Conservation (phyloP, 1,139 yeast genomes). For the Komagataea norvegica region DNA sequence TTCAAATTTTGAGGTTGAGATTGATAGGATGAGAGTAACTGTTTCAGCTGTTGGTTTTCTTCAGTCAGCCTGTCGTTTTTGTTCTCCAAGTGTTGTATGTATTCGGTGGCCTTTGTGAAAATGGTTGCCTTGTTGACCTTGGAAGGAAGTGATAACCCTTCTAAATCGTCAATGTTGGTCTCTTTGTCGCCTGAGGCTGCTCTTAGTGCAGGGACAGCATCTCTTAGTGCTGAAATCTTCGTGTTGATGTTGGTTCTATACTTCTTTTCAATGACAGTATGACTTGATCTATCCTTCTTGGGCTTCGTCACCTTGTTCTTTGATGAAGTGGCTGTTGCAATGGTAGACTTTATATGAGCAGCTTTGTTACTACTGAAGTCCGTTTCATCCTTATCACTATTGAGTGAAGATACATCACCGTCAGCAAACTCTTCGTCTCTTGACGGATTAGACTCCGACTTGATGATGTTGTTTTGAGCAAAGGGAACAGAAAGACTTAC, state of each 20-base stretch:
- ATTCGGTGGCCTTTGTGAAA: slow-evolving; percentile 83
- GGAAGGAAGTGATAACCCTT: slow-evolving; percentile 80
- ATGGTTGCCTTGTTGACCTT: slow-evolving; percentile 87
- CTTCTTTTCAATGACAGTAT: slow-evolving; percentile 71
- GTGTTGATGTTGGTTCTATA: slow-evolving; percentile 73
- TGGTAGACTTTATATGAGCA: slow-evolving; percentile 1
- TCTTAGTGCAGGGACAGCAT: slow-evolving; percentile 61
- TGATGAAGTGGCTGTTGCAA: not conserved
- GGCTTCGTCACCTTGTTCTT: slow-evolving; percentile 17
- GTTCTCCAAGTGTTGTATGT: slow-evolving; percentile 73
- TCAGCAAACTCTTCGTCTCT: slow-evolving; percentile 8
- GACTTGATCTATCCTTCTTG: slow-evolving; percentile 55
- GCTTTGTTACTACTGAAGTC: not conserved
- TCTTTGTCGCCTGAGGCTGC: slow-evolving; percentile 28
- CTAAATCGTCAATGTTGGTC: slow-evolving; percentile 30
- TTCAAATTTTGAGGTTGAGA: slow-evolving; percentile 4
- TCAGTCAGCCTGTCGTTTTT: slow-evolving; percentile 53
- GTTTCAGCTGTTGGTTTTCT: slow-evolving; percentile 51
- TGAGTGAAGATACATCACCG: slow-evolving; percentile 5
- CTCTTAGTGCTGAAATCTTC: slow-evolving; percentile 58
- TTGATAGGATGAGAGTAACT: slow-evolving; percentile 14
- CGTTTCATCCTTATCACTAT: slow-evolving; percentile 6
- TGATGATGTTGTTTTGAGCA: not conserved
- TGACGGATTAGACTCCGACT: slow-evolving; percentile 1
- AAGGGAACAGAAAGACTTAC: slow-evolving; percentile 6